A percentile compares a stretch with the other conserved stretches of the same genome.
Evolutionary conservation across 257 asterid species (phyloP).

Genomic region (Hygrophila difformis): DNA sequence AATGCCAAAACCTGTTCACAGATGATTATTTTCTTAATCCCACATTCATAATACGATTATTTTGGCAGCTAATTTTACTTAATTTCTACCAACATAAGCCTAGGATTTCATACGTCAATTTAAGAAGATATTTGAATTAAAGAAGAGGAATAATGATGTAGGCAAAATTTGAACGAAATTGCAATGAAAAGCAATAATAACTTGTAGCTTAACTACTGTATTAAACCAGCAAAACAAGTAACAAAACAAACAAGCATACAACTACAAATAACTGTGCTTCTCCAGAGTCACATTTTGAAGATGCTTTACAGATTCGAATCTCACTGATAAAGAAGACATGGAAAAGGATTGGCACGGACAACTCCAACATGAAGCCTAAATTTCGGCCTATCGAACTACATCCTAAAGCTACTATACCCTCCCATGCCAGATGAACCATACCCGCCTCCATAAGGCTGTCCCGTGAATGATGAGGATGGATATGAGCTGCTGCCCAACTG

Average conservation of each 20-base stretch:
- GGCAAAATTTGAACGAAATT: no score
- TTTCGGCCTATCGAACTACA: constrained; percentile 25
- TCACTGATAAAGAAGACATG: not conserved
- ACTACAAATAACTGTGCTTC: constrained; percentile 7
- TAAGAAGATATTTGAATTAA: no score
- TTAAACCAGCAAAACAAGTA: constrained; percentile 10
- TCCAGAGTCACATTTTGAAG: constrained; percentile 5
- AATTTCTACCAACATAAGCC: no score
- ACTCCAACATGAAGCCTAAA: not conserved
- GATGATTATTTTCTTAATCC: no score
- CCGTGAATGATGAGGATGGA: constrained; percentile 36
- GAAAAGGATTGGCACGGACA: not conserved
- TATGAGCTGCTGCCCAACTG: constrained; percentile 48
- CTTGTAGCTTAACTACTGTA: constrained; percentile 1
- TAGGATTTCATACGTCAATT: no score
- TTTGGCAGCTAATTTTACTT: no score
- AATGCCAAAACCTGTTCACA: no score
- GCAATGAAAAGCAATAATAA: no score
- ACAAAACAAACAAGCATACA: no score
- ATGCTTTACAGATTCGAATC: constrained; percentile 20
- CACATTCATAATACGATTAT: no score
- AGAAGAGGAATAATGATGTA: no score
- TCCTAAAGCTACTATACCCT: constrained; percentile 56
- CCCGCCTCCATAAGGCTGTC: constrained; percentile 44
- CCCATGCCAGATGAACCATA: constrained; percentile 64